Percentiles rank a stretch among this genome's conserved stretches.
These are phyloP conservation scores for Termitomyces sp. DNA, from an alignment of 768 basidiomycete species.

Conservation along the genomic window DNA sequence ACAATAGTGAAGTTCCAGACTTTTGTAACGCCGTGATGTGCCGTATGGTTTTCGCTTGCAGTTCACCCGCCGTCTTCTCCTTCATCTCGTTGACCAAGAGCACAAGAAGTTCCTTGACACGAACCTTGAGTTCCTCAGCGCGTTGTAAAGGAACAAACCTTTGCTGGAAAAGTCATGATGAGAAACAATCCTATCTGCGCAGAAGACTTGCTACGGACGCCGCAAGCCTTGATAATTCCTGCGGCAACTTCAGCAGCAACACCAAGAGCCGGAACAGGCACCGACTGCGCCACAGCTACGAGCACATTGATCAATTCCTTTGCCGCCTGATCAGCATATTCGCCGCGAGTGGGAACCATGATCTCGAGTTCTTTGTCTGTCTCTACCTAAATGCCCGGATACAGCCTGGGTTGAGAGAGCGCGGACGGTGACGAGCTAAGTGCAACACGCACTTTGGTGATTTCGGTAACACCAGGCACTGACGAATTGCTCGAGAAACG, in stretches of 20 bases:
- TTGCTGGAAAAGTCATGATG: neutral
- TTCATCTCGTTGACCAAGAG: constrained; percentile 8
- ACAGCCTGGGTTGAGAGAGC: neutral
- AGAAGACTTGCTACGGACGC: neutral
- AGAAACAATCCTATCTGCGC: neutral
- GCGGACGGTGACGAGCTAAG: neutral
- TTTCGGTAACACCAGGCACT: neutral
- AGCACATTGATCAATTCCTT: constrained; percentile 3
- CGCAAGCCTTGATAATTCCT: constrained; percentile 6
- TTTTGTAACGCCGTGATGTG: neutral
- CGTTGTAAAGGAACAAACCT: constrained; percentile 2
- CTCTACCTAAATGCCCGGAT: neutral
- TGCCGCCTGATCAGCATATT: constrained; percentile 7
- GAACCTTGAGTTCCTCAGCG: constrained; percentile 7
- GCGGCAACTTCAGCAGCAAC: neutral
- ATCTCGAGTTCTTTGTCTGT: neutral
- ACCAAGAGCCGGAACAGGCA: constrained; percentile 7
- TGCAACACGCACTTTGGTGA: neutral
- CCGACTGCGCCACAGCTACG: constrained; percentile 1
- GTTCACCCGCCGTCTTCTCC: constrained; percentile 4
- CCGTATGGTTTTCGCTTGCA: neutral
- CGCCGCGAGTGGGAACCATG: neutral
- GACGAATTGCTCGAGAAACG: neutral
- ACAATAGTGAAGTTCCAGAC: neutral
- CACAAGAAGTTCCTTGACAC: neutral